Percentiles rank a stretch among this genome's conserved stretches.
phyloP scores from a whole-genome alignment of 2,329 filamentous ascomycete species.

The Allantophomopsis lycopodina region DNA sequence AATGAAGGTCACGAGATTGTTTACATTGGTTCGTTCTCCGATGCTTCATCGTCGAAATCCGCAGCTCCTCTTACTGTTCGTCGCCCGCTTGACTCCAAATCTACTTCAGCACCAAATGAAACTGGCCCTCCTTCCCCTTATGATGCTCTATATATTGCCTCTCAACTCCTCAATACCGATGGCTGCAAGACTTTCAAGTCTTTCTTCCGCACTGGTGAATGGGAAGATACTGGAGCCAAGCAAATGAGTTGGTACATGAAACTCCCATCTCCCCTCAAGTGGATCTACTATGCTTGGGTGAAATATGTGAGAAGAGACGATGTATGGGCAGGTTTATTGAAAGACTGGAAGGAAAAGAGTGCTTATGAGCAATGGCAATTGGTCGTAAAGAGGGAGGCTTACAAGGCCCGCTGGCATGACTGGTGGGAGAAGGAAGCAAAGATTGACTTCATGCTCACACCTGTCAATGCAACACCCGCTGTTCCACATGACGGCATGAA shows the following conservation, averaged over 20 bases:
- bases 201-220: constrained; percentile 65
- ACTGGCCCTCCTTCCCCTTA: constrained; percentile 58
- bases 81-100: no score
- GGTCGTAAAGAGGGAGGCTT: constrained; percentile 62
- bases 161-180: constrained; percentile 72
- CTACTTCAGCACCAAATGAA: constrained; percentile 21
- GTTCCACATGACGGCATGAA: constrained; percentile 79
- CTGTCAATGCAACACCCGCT: constrained; percentile 83
- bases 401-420: constrained; percentile 65
- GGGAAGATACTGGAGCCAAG: constrained; percentile 62
- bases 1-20: constrained; percentile 64
- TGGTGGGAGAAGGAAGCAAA: constrained; percentile 68
- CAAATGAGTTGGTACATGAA: constrained; percentile 64
- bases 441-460: constrained; percentile 67
- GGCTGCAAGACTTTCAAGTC: constrained; percentile 69
- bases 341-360: constrained; percentile 59
- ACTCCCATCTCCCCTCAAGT: constrained; percentile 62
- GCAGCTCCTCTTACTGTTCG: no score
- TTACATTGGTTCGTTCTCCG: constrained; percentile 20
- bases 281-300: constrained; percentile 82
- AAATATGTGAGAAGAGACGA: constrained; percentile 65
- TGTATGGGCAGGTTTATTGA: constrained; percentile 66
- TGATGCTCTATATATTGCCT: constrained; percentile 62
- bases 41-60: not conserved
- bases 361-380: constrained; percentile 74